These are phyloP conservation scores for Ophiosphaerella herpotricha DNA, from an alignment of 2,329 filamentous ascomycete genomes.

Conservation along the genomic window DNA sequence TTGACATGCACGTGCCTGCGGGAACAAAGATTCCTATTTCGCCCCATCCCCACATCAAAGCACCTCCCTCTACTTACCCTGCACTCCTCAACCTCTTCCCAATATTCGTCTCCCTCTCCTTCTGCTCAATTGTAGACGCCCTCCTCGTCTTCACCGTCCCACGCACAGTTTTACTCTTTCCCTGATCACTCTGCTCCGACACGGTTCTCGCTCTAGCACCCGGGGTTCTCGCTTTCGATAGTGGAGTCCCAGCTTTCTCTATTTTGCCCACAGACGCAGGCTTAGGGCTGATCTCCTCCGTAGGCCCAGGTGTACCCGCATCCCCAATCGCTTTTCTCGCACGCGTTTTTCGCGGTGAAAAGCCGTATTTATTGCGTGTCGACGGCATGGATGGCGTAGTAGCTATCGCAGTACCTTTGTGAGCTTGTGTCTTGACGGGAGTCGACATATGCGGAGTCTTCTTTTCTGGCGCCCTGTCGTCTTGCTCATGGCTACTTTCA, in stretches of 20 bases:
- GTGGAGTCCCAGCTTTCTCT: too few species aligned
- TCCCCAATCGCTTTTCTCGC: background rate
- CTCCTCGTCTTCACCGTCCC: conserved; percentile 9
- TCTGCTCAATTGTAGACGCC: conserved; percentile 3
- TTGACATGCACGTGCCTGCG: background rate
- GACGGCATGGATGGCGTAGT: background rate
- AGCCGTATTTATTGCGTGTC: conserved; percentile 9
- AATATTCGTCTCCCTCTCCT: conserved; percentile 14
- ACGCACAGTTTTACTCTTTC: background rate
- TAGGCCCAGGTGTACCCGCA: too few species aligned
- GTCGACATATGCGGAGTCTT: too few species aligned
- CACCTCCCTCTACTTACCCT: background rate
- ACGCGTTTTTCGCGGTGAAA: background rate
- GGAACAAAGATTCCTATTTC: background rate
- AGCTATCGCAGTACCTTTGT: background rate
- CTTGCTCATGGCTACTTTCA: too few species aligned
- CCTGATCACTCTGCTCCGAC: too few species aligned
- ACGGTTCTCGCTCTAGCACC: too few species aligned
- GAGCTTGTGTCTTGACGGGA: too few species aligned
- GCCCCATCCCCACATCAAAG: background rate
- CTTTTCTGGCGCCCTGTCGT: too few species aligned
- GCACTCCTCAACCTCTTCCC: conserved; percentile 14
- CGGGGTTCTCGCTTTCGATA: too few species aligned
- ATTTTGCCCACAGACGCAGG: too few species aligned
- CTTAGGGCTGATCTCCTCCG: too few species aligned